phyloP scores from a whole-genome alignment of 2,329 filamentous ascomycete genomes.

The Raffaelea ambrosiae region DNA sequence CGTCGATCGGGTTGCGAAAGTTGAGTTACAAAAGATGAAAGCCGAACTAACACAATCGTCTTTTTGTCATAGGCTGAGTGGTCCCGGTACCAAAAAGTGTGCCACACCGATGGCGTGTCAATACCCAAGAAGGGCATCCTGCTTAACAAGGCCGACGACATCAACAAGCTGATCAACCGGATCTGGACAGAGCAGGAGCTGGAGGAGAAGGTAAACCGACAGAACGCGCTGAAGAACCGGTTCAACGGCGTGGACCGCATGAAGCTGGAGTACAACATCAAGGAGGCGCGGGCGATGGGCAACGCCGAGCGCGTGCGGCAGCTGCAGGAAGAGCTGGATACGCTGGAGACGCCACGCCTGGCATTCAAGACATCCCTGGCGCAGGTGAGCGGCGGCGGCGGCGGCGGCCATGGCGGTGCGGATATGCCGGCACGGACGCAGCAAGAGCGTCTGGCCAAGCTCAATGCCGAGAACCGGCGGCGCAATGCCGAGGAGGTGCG shows the following conservation, averaged over 20 bases:
- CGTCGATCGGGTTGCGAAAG: conserved; percentile 1
- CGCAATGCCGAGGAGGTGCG: conserved; percentile 86
- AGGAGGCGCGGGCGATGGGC: conserved; percentile 55
- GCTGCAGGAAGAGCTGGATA: conserved; percentile 52
- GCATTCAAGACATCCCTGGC: conserved; percentile 62
- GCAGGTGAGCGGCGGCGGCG: conserved; percentile 28
- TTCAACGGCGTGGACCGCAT: conserved; percentile 61
- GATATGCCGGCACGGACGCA: conserved; percentile 38
- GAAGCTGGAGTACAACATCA: conserved; percentile 54
- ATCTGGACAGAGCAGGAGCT: conserved; percentile 79
- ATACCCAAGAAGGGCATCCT: conserved; percentile 67
- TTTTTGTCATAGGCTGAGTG: conserved; percentile 72
- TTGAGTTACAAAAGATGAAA: too few relatives aligned
- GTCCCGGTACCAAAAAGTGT: conserved; percentile 68
- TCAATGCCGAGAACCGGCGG: conserved; percentile 78
- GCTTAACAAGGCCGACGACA: conserved; percentile 65
- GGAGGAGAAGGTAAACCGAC: conserved; percentile 65
- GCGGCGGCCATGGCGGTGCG: neutral
- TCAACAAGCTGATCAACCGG: conserved; percentile 71
- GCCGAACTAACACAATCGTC: neutral
- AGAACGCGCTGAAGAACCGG: conserved; percentile 58
- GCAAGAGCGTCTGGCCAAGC: conserved; percentile 72
- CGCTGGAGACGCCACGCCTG: conserved; percentile 58
- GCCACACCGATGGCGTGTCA: conserved; percentile 61
- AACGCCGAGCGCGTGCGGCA: conserved; percentile 49